phyloP scores from a whole-genome alignment of 176 grass and related monocot species.

The Eragrostis curvula region DNA sequence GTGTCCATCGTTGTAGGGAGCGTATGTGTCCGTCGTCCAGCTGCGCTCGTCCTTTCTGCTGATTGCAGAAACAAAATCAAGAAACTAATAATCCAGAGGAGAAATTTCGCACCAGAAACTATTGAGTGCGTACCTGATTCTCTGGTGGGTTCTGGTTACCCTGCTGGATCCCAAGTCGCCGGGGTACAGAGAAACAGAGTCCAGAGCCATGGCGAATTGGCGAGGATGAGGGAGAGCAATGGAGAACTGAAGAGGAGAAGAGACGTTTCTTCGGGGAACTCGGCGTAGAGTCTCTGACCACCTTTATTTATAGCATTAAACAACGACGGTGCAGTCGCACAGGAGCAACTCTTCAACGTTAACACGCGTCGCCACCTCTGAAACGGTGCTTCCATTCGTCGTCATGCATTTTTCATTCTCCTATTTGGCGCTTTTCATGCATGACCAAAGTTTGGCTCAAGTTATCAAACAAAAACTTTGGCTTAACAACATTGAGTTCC shows the following conservation, averaged over 20 bases:
- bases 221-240: slow-evolving; percentile 2
- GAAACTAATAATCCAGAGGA: not conserved
- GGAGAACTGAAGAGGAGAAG: not conserved
- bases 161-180: slow-evolving; percentile 30
- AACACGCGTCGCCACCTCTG: slow-evolving; percentile 37
- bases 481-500: too few species aligned
- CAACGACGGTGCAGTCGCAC: slow-evolving; percentile 26
- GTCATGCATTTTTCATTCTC: not conserved
- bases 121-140: slow-evolving; percentile 30
- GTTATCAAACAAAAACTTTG: too few species aligned
- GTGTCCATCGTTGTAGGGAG: slow-evolving; percentile 73
- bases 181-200: slow-evolving; percentile 40
- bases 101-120: not conserved
- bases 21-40: slow-evolving; percentile 56
- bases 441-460: too few species aligned
- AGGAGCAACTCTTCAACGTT: slow-evolving; percentile 44
- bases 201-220: slow-evolving; percentile 45
- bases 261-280: slow-evolving; percentile 29
- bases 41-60: slow-evolving; percentile 51
- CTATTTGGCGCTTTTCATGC: too few species aligned
- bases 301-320: slow-evolving; percentile 60
- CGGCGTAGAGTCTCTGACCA: slow-evolving; percentile 20
- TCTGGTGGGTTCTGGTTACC: slow-evolving; percentile 38
- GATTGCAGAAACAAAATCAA: not conserved
- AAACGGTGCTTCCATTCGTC: not conserved